Conservation (phyloP, 2,329 filamentous ascomycete species). For the Trichoderma sp. region DNA sequence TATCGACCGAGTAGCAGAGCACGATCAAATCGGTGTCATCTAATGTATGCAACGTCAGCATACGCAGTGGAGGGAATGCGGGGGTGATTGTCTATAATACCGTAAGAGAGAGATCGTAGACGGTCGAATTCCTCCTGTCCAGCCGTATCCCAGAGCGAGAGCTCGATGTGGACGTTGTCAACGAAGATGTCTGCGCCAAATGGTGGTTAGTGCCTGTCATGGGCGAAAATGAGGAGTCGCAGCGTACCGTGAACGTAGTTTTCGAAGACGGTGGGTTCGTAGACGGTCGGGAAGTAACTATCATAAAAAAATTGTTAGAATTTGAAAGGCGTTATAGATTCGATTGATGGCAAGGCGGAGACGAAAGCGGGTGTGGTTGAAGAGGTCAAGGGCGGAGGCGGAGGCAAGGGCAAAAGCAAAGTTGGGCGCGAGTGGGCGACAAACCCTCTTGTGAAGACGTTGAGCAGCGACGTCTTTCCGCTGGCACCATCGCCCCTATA, state of each 20-base stretch:
- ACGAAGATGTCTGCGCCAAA: constrained; percentile 81
- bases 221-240: background rate
- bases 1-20: constrained; percentile 98
- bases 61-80: constrained; percentile 10
- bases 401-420: background rate
- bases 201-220: background rate
- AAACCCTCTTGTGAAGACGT: constrained; percentile 97
- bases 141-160: constrained; percentile 97
- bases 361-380: background rate
- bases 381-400: background rate
- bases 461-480: constrained; percentile 94
- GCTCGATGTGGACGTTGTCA: constrained; percentile 92
- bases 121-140: constrained; percentile 99
- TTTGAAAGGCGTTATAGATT: background rate
- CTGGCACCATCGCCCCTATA: constrained; percentile 88
- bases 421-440: constrained; percentile 31
- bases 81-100: constrained; percentile 38
- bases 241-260: constrained; percentile 93
- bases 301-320: background rate
- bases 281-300: constrained; percentile 96
- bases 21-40: constrained; percentile 96
- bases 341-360: background rate
- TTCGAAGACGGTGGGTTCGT: constrained; percentile 97
- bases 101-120: constrained; percentile 90
- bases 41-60: constrained; percentile 25